phyloP scores from a whole-genome alignment of 176 grass and related monocot species.

The Avena eriantha region DNA sequence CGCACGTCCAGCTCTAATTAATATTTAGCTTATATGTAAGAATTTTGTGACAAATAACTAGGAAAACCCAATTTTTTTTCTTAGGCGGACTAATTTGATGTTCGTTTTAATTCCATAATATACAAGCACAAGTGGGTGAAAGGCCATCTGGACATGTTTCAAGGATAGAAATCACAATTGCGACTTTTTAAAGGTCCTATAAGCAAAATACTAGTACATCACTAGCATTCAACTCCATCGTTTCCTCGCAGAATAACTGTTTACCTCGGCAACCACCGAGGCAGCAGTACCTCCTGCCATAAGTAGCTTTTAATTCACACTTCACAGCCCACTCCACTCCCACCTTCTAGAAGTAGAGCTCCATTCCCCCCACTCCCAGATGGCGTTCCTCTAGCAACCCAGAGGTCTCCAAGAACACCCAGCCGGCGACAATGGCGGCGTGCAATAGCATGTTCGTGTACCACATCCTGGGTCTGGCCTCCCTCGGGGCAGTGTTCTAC shows the following conservation, averaged over 20 bases:
- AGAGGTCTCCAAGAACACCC: slow-evolving; percentile 7
- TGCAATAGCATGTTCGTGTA: slow-evolving; percentile 65
- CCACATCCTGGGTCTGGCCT: slow-evolving; percentile 73
- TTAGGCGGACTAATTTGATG: too few relatives aligned
- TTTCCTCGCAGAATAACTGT: background rate
- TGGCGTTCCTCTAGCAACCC: slow-evolving; percentile 34
- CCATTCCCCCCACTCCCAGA: slow-evolving; percentile 28
- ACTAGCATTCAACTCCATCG: background rate
- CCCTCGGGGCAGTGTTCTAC: slow-evolving; percentile 73
- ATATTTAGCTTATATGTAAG: too few relatives aligned
- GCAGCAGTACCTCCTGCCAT: background rate
- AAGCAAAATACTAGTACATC: too few relatives aligned
- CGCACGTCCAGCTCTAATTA: too few relatives aligned
- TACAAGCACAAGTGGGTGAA: too few relatives aligned
- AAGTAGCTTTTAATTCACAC: background rate
- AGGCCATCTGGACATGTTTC: too few relatives aligned
- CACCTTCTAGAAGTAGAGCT: slow-evolving; percentile 27
- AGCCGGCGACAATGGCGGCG: slow-evolving; percentile 52
- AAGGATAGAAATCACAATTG: too few relatives aligned
- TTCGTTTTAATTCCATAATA: too few relatives aligned
- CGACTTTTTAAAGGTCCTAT: too few relatives aligned
- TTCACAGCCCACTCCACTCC: slow-evolving; percentile 28
- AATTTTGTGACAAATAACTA: too few relatives aligned
- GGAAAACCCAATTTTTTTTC: too few relatives aligned
- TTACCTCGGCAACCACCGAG: background rate